Conservation (phyloP, 768 basidiomycete genomes). For the Pleurotus tuber-regium region DNA sequence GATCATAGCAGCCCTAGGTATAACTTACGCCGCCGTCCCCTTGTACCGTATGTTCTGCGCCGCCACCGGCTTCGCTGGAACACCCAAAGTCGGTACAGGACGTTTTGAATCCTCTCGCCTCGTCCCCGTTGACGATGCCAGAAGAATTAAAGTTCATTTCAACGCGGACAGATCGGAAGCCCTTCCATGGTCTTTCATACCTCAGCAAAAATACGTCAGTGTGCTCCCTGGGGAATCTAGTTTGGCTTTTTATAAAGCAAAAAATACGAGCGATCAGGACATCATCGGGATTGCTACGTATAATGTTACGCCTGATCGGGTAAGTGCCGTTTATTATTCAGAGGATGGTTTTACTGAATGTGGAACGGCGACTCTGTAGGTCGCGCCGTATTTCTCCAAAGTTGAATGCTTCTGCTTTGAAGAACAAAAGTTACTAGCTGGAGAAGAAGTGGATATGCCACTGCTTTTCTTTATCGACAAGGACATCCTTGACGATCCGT, state of each 20-base stretch:
- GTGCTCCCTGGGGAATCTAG: slow-evolving; percentile 96
- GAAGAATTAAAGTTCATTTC: slow-evolving; percentile 91
- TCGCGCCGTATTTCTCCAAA: slow-evolving; percentile 98
- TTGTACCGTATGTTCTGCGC: slow-evolving; percentile 98
- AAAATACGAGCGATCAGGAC: slow-evolving; percentile 7
- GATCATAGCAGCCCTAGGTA: slow-evolving; percentile 78
- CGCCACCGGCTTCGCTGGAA: slow-evolving; percentile 95
- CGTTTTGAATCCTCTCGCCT: slow-evolving; percentile 84
- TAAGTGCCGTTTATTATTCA: slow-evolving; percentile 35
- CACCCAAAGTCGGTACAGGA: slow-evolving; percentile 85
- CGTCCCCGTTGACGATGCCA: slow-evolving; percentile 63
- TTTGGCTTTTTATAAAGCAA: slow-evolving; percentile 55
- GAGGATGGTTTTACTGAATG: not conserved
- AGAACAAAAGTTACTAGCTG: slow-evolving; percentile 91
- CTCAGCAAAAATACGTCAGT: slow-evolving; percentile 85
- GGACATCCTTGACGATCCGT: slow-evolving; percentile 91
- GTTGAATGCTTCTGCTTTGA: slow-evolving; percentile 99
- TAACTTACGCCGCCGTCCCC: slow-evolving; percentile 96
- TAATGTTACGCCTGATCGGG: slow-evolving; percentile 97
- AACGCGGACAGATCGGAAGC: slow-evolving; percentile 89
- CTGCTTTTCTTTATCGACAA: slow-evolving; percentile 98
- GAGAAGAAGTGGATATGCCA: slow-evolving; percentile 98
- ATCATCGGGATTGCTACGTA: slow-evolving; percentile 96
- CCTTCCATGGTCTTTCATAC: slow-evolving; percentile 90
- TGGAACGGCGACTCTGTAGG: slow-evolving; percentile 39